These are phyloP conservation scores for Pseudodiploospora longispora DNA, from an alignment of 2,329 filamentous ascomycete species.

Conservation along the genomic window DNA sequence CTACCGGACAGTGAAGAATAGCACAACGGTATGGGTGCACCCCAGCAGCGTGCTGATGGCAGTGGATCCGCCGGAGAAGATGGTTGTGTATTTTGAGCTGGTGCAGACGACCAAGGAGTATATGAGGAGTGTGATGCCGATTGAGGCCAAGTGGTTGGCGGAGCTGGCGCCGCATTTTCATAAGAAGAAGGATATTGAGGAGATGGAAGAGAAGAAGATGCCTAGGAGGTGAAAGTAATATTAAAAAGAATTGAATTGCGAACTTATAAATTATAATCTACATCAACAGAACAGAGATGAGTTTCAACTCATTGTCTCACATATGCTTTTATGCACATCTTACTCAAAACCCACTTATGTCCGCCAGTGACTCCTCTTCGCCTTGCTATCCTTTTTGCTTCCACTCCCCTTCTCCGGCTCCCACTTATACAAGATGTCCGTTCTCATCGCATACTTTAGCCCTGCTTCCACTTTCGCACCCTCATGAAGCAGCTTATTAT, in stretches of 20 bases:
- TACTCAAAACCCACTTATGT: too few relatives aligned
- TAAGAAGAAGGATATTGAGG: conserved; percentile 83
- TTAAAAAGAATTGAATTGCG: conserved; percentile 2
- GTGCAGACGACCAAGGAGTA: conserved; percentile 85
- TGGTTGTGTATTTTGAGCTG: conserved; percentile 80
- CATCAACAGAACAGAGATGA: background rate
- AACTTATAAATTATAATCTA: background rate
- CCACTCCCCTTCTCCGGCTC: background rate
- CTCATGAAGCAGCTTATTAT: conserved; percentile 41
- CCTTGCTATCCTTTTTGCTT: background rate
- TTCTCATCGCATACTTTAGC: conserved; percentile 49
- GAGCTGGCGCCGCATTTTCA: conserved; percentile 94
- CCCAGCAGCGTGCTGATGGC: conserved; percentile 76
- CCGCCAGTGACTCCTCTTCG: too few relatives aligned
- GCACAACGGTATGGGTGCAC: conserved; percentile 83
- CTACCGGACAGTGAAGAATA: conserved; percentile 88
- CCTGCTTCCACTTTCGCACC: conserved; percentile 45
- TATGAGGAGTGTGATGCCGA: conserved; percentile 78
- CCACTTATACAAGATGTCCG: conserved; percentile 44
- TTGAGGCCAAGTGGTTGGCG: conserved; percentile 75
- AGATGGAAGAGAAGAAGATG: conserved; percentile 65
- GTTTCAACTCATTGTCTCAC: background rate
- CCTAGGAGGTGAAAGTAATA: conserved; percentile 22
- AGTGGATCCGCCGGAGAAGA: conserved; percentile 66
- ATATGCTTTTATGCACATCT: background rate